Evolutionary conservation across 192 early-diverging fungal species (phyloP), one percentile per base, ranked within the genome.

Genomic region (Geranomyces michiganensis): DNA sequence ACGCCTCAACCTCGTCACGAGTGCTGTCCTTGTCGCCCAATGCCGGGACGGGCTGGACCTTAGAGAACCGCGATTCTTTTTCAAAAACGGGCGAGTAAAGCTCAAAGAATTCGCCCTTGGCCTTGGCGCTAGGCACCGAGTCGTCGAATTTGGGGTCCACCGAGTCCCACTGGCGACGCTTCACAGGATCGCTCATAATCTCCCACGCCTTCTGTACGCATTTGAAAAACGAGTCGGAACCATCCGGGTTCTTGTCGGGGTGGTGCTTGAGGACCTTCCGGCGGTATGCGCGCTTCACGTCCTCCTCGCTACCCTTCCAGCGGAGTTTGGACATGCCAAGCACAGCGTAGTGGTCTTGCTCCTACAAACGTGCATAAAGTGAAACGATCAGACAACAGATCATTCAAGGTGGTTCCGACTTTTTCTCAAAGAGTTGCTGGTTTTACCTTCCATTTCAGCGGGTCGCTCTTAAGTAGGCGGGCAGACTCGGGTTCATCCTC

Each of bases 221-320:
- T 88, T 99, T 99, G 92, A 99, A 99, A 85, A 98, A 97, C n/a
- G 89, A 82, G 83, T 99, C 97, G 73, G 95, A 93, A 56, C 60
- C 75, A 27, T 80, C 83, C 21, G 92, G 92, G 86, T 96, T 96
- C 91, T 99, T 99, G 84, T 99, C 97, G 44, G 97, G 97, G 76
- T 99, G 97, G 86, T 98, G 95, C 55, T 92, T 91, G 60, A 99
- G 89, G 41, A 97, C 97, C 89, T 96, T 98, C 63, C 87, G 82
- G 75, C 94, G 90, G 81, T 95, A 89, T 26, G 94, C 91, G 65
- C 86, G 85, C 86, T 95, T 93, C 78, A 99, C 93, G 72, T 99
- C 92, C 43, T 96, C 96, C 51, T 95, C 90, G 15, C 88, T 94
- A 58, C 96, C 97, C 48, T 80, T 83, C 81, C 88, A 96, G 53